Evolutionary conservation across 768 basidiomycete genomes (phyloP).

Genomic region (Trametes sanguinea): DNA sequence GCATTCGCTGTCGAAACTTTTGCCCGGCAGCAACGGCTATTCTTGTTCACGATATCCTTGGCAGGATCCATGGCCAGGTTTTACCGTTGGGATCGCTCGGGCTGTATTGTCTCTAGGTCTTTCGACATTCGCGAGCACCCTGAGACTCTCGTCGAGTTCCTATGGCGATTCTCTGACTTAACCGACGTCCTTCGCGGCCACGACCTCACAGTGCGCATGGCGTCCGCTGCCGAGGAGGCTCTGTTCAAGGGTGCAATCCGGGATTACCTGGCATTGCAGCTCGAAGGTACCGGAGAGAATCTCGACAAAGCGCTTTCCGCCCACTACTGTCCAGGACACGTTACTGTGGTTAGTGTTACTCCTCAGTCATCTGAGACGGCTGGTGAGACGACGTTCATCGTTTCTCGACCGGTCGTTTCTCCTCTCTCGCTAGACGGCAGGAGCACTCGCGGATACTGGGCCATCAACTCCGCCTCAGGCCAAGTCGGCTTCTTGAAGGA

Average conservation of each 20-base stretch:
- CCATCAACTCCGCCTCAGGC: not conserved
- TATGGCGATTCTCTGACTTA: slow-evolving; percentile 33
- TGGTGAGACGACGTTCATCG: not conserved
- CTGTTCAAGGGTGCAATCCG: not conserved
- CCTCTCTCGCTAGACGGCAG: slow-evolving; percentile 2
- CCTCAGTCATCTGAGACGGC: not conserved
- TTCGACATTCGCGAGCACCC: slow-evolving; percentile 31
- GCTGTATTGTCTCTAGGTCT: slow-evolving; percentile 31
- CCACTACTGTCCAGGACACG: slow-evolving; percentile 9
- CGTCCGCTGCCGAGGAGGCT: not conserved
- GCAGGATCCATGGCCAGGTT: slow-evolving; percentile 32
- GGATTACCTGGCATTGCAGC: not conserved
- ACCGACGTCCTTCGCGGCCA: slow-evolving; percentile 28
- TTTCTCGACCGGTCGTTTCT: slow-evolving; percentile 10
- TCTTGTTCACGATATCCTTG: slow-evolving; percentile 34
- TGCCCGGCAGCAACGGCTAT: slow-evolving; percentile 33
- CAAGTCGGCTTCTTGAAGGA: slow-evolving; percentile 16
- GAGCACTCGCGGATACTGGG: slow-evolving; percentile 16
- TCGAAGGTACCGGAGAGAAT: not conserved
- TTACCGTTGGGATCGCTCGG: slow-evolving; percentile 37
- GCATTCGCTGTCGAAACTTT: slow-evolving; percentile 4
- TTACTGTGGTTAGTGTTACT: not conserved
- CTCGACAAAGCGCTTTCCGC: slow-evolving; percentile 1
- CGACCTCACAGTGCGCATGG: slow-evolving; percentile 20
- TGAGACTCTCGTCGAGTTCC: slow-evolving; percentile 31